A percentile compares a stretch with the other conserved stretches of the same genome.
Conservation (phyloP, 2,329 filamentous ascomycete species). For the Emericellopsis atlantica region DNA sequence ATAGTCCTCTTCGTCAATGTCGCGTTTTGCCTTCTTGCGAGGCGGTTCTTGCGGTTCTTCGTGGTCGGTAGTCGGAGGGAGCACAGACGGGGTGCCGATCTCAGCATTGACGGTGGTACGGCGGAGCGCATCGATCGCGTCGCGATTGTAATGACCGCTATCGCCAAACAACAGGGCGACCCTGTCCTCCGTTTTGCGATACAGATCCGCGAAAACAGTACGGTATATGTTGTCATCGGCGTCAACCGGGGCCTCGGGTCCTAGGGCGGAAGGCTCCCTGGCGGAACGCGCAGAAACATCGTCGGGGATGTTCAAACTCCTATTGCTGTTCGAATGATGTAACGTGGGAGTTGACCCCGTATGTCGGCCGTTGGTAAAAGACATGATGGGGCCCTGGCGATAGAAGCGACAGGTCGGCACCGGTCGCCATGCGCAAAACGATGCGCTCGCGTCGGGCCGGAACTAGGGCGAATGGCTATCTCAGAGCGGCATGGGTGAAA, state of each 20-base stretch:
- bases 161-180: conserved; percentile 63
- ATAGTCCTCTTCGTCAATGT: conserved; percentile 77
- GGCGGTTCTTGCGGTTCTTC: conserved; percentile 46
- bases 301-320: conserved; percentile 45
- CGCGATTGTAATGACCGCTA: conserved; percentile 37
- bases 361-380: conserved; percentile 53
- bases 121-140: conserved; percentile 40
- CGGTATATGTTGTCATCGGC: conserved; percentile 59
- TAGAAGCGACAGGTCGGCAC: conserved; percentile 32
- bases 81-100: conserved; percentile 17
- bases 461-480: conserved; percentile 28
- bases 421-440: conserved; percentile 43
- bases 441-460: conserved; percentile 37
- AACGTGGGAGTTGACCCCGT: conserved; percentile 49
- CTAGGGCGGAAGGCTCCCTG: background rate
- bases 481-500: conserved; percentile 37
- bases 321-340: conserved; percentile 31
- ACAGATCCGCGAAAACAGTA: conserved; percentile 65
- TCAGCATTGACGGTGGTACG: conserved; percentile 23
- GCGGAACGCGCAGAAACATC: conserved; percentile 41
- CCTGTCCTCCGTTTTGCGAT: conserved; percentile 63
- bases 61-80: conserved; percentile 46
- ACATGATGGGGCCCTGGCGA: conserved; percentile 45
- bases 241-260: conserved; percentile 46
- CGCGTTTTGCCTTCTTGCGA: conserved; percentile 61